These are phyloP conservation scores for Botryotinia narcissicola DNA, from an alignment of 2,329 filamentous ascomycete genomes.

Conservation along the genomic window DNA sequence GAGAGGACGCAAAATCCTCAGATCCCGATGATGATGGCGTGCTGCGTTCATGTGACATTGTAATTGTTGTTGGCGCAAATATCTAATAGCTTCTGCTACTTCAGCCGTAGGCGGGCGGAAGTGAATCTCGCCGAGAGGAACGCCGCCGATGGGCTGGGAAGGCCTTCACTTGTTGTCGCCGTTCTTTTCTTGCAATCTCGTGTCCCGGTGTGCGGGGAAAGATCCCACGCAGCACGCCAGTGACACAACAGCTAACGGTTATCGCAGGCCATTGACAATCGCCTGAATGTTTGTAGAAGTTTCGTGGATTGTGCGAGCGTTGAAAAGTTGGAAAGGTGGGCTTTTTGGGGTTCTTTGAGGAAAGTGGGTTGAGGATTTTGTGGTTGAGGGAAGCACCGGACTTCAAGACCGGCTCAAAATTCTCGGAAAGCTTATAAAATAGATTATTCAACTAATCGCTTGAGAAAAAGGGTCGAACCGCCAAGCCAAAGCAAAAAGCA, in stretches of 20 bases:
- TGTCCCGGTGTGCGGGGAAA: slow-evolving; percentile 56
- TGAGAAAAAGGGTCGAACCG: slow-evolving; percentile 6
- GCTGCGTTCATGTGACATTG: slow-evolving; percentile 47
- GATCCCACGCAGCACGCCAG: slow-evolving; percentile 58
- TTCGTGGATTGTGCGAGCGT: slow-evolving; percentile 3
- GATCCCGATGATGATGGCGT: slow-evolving; percentile 39
- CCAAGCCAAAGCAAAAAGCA: slow-evolving; percentile 9
- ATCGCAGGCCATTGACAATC: slow-evolving; percentile 55
- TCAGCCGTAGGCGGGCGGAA: slow-evolving; percentile 13
- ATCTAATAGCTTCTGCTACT: slow-evolving; percentile 39
- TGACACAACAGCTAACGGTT: slow-evolving; percentile 52
- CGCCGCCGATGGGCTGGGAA: background rate
- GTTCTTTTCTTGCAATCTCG: slow-evolving; percentile 36
- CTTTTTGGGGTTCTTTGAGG: slow-evolving; percentile 7
- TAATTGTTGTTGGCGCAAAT: slow-evolving; percentile 40
- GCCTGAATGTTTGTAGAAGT: slow-evolving; percentile 8
- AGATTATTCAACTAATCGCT: slow-evolving; percentile 1
- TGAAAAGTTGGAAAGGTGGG: slow-evolving; percentile 10
- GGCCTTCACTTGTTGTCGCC: slow-evolving; percentile 25
- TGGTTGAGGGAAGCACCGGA: slow-evolving; percentile 1
- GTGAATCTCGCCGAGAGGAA: background rate
- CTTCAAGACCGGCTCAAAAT: slow-evolving; percentile 7
- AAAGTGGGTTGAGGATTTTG: slow-evolving; percentile 12
- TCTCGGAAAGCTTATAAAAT: slow-evolving; percentile 10
- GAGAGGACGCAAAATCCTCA: slow-evolving; percentile 32